Base-by-base conservation (phyloP, 257 asterid species). In the Misopates orontium region DNA sequence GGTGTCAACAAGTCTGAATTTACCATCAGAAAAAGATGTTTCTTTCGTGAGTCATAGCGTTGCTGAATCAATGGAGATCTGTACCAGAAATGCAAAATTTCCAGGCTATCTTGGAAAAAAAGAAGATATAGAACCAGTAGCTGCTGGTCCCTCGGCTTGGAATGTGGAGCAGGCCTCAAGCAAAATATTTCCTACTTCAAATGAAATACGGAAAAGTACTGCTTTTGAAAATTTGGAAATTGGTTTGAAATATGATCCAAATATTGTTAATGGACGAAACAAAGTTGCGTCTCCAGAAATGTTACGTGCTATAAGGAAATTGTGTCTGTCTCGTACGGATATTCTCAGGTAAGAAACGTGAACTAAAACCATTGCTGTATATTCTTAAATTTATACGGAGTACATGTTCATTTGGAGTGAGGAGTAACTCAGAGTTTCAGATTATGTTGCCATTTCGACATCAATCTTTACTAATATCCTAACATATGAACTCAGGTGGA, bases 341-440 rank as follows among this genome's bases (percentile, higher is more conserved):
- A 74, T 92, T 74, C 84, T 87, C 73, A 85, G 87, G 98, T 85
- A 54, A 9, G n/a, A n/a, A n/a, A n/a, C n/a, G n/a, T n/a, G n/a
- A n/a, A n/a, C n/a, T n/a, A n/a, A n/a, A n/a, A n/a, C n/a, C n/a
- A n/a, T n/a, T n/a, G n/a, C n/a, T n/a, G n/a, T n/a, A n/a, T n/a
- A n/a, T n/a, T n/a, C n/a, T n/a, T n/a, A n/a, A n/a, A n/a, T n/a
- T n/a, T n/a, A n/a, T n/a, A n/a, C n/a, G n/a, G n/a, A n/a, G n/a
- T n/a, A n/a, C n/a, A n/a, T n/a, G n/a, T n/a, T n/a, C n/a, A n/a
- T n/a, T n/a, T n/a, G n/a, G n/a, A n/a, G n/a, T n/a, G n/a, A n/a
- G n/a, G n/a, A n/a, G n/a, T n/a, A n/a, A n/a, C n/a, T n/a, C n/a
- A n/a, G n/a, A n/a, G n/a, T n/a, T n/a, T n/a, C n/a, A n/a, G n/a